Evolutionary conservation across 2,329 filamentous ascomycete species (phyloP).

Genomic region (Metarhizium anisopliae): DNA sequence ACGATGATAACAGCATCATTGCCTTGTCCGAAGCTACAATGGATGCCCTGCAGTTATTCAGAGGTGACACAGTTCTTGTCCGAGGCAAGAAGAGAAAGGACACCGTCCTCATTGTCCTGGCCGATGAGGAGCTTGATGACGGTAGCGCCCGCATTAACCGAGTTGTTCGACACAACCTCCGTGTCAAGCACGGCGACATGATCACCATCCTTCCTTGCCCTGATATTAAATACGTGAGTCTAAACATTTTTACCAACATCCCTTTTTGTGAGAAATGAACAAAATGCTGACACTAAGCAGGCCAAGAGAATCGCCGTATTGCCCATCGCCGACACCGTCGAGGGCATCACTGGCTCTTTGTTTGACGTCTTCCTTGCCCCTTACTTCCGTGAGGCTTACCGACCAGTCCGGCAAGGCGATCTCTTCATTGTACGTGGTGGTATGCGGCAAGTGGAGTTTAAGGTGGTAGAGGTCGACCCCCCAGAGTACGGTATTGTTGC

Average conservation of each 20-base stretch:
- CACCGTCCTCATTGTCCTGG: slow-evolving; percentile 93
- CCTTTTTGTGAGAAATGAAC: neutral
- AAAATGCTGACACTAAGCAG: slow-evolving; percentile 32
- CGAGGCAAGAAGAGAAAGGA: slow-evolving; percentile 99
- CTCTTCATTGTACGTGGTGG: slow-evolving; percentile 95
- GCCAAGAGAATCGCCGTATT: slow-evolving; percentile 98
- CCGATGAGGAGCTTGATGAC: slow-evolving; percentile 96
- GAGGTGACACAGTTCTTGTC: slow-evolving; percentile 93
- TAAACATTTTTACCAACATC: neutral
- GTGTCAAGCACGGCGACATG: slow-evolving; percentile 97
- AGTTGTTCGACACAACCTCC: slow-evolving; percentile 94
- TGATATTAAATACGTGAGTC: slow-evolving; percentile 97
- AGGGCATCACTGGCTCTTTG: slow-evolving; percentile 92
- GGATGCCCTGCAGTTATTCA: slow-evolving; percentile 96
- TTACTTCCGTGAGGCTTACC: slow-evolving; percentile 98
- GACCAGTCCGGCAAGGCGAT: slow-evolving; percentile 93
- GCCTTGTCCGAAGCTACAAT: slow-evolving; percentile 97
- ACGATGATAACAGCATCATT: slow-evolving; percentile 99
- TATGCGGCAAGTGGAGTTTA: slow-evolving; percentile 99
- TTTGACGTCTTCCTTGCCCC: slow-evolving; percentile 99
- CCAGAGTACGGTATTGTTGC: slow-evolving; percentile 98
- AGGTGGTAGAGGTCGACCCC: slow-evolving; percentile 97
- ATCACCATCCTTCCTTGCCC: slow-evolving; percentile 96
- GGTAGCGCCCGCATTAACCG: slow-evolving; percentile 96
- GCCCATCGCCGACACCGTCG: slow-evolving; percentile 94